Evolutionary conservation across 2,329 filamentous ascomycete genomes (phyloP).

Genomic region (Aspergillus sclerotialis): DNA sequence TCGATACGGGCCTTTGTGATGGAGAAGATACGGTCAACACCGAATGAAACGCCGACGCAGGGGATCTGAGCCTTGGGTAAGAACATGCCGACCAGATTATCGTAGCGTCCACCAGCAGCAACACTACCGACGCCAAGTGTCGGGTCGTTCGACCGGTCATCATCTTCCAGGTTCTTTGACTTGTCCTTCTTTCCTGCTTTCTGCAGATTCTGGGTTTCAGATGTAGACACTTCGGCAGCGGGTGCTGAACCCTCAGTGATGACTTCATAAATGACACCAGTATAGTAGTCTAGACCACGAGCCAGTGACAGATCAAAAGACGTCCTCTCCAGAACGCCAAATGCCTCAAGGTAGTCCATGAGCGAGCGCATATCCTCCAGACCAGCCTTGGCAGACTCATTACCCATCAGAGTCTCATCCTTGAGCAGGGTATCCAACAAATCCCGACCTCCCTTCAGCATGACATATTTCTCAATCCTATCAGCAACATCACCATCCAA

Average conservation of each 20-base stretch:
- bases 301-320: constrained; percentile 89
- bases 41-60: constrained; percentile 88
- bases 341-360: constrained; percentile 74
- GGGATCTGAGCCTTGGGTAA: constrained; percentile 76
- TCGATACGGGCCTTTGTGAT: constrained; percentile 75
- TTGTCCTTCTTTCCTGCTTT: constrained; percentile 39
- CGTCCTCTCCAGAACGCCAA: constrained; percentile 63
- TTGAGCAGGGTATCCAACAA: constrained; percentile 63
- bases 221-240: constrained; percentile 34
- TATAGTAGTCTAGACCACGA: constrained; percentile 88
- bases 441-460: constrained; percentile 66
- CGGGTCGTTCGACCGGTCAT: constrained; percentile 71
- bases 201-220: constrained; percentile 25
- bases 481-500: constrained; percentile 70
- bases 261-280: constrained; percentile 83
- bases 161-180: constrained; percentile 49
- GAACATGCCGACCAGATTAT: constrained; percentile 93
- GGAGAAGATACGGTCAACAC: constrained; percentile 90
- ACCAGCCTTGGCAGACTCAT: constrained; percentile 70
- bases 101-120: constrained; percentile 84
- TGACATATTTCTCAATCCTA: constrained; percentile 79
- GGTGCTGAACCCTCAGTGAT: constrained; percentile 73
- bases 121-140: constrained; percentile 78
- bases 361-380: constrained; percentile 74
- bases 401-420: constrained; percentile 62